Evolutionary conservation across 257 asterid genomes (phyloP).

Genomic region (Solanum lycopersicoides): DNA sequence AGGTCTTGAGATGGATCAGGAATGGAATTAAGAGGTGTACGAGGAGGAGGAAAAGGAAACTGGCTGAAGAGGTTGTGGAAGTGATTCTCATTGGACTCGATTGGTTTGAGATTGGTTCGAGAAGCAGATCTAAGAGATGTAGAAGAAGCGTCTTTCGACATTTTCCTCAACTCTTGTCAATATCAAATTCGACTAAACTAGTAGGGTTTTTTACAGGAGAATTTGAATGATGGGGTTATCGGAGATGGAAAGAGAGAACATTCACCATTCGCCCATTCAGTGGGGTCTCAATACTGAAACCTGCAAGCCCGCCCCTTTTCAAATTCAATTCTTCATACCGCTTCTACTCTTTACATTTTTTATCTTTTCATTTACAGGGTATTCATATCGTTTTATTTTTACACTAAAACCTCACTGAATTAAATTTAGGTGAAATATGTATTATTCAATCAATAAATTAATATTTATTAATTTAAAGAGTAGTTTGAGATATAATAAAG

Average conservation of each 20-base stretch:
- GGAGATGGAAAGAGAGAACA: not conserved
- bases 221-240: not conserved
- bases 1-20: conserved; percentile 41
- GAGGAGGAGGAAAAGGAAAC: conserved; percentile 10
- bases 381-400: too few relatives aligned
- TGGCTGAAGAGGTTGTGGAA: conserved; percentile 9
- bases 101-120: conserved; percentile 10
- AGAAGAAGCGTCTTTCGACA: conserved; percentile 1
- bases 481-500: too few relatives aligned
- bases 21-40: conserved; percentile 68
- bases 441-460: too few relatives aligned
- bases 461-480: too few relatives aligned
- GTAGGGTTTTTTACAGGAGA: not conserved
- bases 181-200: not conserved
- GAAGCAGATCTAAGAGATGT: not conserved
- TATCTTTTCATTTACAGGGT: not conserved
- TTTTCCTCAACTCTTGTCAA: not conserved
- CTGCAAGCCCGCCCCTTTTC: conserved; percentile 20
- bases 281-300: not conserved
- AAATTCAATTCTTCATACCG: conserved; percentile 1
- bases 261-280: not conserved
- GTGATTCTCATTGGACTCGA: conserved; percentile 27
- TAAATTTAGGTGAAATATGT: too few relatives aligned
- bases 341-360: not conserved
- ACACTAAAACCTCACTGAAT: too few relatives aligned